Percentiles rank a stretch among this genome's conserved stretches.
These are phyloP conservation scores for Cladophialophora psammophila DNA, from an alignment of 2,329 filamentous ascomycete genomes.

Conservation along the genomic window DNA sequence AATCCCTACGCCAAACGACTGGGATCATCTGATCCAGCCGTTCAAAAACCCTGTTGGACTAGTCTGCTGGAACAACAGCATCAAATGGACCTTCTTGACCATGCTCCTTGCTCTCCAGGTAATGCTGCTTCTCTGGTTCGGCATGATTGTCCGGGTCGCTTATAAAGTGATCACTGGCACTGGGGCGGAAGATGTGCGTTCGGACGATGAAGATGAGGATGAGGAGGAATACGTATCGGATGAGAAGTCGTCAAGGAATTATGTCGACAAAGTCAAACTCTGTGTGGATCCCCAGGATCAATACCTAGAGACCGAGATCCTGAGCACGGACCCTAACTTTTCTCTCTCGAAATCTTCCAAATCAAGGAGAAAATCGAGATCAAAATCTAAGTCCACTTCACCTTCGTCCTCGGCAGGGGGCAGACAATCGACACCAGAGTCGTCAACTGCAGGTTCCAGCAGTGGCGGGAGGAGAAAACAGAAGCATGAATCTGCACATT, in stretches of 20 bases:
- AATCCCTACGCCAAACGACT: conserved; percentile 58
- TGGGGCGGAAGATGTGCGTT: conserved; percentile 83
- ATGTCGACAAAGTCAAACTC: conserved; percentile 29
- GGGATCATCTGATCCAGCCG: conserved; percentile 73
- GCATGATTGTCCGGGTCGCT: conserved; percentile 84
- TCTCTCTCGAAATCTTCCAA: conserved; percentile 28
- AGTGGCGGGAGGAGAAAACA: conserved; percentile 25
- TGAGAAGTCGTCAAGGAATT: conserved; percentile 9
- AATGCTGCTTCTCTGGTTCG: conserved; percentile 86
- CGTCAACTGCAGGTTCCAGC: conserved; percentile 8
- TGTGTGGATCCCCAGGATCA: conserved; percentile 28
- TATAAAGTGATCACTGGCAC: conserved; percentile 78
- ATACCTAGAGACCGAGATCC: conserved; percentile 38
- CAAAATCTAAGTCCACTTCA: conserved; percentile 24
- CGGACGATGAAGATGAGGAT: conserved; percentile 80
- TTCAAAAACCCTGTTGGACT: conserved; percentile 74
- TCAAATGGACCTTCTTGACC: conserved; percentile 79
- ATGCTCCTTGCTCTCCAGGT: conserved; percentile 79
- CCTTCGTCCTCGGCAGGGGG: conserved; percentile 23
- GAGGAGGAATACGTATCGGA: conserved; percentile 46
- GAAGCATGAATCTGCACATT: conserved; percentile 37
- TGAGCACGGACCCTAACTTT: conserved; percentile 35
- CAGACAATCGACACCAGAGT: conserved; percentile 20
- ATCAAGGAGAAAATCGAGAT: conserved; percentile 17
- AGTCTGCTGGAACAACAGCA: conserved; percentile 78